Base-by-base conservation (phyloP, 352 stramenopile species). In the Thalassiosira livingstoniorum region DNA sequence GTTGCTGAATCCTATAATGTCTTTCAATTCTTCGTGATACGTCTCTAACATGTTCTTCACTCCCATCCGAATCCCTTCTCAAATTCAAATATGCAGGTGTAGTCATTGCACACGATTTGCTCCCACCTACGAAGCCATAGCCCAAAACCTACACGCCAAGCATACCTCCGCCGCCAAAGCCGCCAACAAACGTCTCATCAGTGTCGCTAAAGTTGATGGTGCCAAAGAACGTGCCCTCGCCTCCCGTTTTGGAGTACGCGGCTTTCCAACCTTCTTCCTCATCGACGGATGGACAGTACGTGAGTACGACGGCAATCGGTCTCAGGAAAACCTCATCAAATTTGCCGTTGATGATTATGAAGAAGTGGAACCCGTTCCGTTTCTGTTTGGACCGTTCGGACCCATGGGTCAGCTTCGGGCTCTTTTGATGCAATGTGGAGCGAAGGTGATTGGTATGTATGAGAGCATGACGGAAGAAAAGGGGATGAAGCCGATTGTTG, bases 201-300 rank as follows among this genome's bases (percentile, higher is more conserved):
- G 87, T 13, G 87, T 94, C 35, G 90, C 67, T 23, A 92, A 90
- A 64, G 71, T 94, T 13, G 80, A 94, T 45, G 86, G 82, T 18
- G 76, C 72, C 4, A 54, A 54, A 21, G 88, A 94, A 75, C 80
- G 82, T 23, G 86, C 86, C 7, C 65, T 93, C 0, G 60, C 68
- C 11, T 83, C 78, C 23, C 37, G 90, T 42, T 94, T 94, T 65
- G 58, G 71, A 37, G 79, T 94, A 5, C 39, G 72, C 0, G 69
- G 67, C 18, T 93, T 78, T 75, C 90, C 90, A 1, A 87, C 74
- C 18, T 93, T 94, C 77, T 94, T 82, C 65, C 29, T 93, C 1
- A 70, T 93, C 18, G 75, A 92, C 55, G 88, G 88, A 54, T 92
- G 80, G 78, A 84, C 66, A 23, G 88, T 93, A 4, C 89, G 90